Percentiles rank a stretch among this genome's conserved stretches.
These are phyloP conservation scores for Solanum stenotomum DNA, from an alignment of 257 asterid genomes.

Conservation along the genomic window DNA sequence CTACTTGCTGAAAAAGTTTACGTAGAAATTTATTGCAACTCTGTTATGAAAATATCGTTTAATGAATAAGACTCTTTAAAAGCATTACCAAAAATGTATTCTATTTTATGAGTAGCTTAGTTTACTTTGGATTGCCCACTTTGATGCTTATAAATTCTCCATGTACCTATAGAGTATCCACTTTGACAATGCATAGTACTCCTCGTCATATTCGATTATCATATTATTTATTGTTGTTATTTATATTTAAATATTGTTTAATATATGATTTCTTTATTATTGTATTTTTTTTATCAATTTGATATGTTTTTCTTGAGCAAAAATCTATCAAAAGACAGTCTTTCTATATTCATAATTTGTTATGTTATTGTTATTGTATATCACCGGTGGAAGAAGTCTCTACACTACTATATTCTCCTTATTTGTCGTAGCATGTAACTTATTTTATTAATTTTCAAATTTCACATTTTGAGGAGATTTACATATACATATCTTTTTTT, in stretches of 20 bases:
- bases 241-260: neutral
- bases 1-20: neutral
- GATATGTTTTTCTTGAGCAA: neutral
- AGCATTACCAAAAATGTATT: neutral
- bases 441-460: neutral
- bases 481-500: neutral
- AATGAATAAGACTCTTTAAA: neutral
- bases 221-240: neutral
- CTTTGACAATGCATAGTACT: neutral
- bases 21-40: neutral
- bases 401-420: neutral
- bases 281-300: rapidly evolving
- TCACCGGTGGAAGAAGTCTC: neutral
- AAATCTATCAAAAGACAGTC: rapidly evolving
- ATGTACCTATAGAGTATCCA: neutral
- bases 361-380: neutral
- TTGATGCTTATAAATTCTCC: neutral
- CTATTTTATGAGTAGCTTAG: neutral
- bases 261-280: neutral
- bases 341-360: neutral
- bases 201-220: neutral
- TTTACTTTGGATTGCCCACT: neutral
- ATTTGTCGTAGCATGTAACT: neutral
- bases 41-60: neutral
- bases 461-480: neutral